Percentiles rank a stretch among this genome's conserved stretches.
phyloP scores from a whole-genome alignment of 2,329 filamentous ascomycete species.

The Phialophora verrucosa region DNA sequence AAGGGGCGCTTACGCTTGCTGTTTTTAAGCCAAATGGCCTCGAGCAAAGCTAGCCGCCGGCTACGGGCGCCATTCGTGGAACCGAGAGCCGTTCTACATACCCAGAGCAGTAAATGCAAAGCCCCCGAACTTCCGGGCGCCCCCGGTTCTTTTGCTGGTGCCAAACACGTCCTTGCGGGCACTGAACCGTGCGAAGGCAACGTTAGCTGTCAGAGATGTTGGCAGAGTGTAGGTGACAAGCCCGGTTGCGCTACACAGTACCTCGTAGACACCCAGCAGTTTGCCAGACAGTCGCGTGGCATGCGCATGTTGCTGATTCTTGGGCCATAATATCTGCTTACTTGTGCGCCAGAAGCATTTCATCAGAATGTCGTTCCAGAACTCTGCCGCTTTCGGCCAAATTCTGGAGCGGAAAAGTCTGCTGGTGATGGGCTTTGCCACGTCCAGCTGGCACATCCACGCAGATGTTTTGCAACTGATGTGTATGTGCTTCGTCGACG shows the following conservation, averaged over 20 bases:
- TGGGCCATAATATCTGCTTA: neutral
- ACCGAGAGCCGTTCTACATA: neutral
- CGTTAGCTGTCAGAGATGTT: neutral
- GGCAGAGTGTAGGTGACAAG: no score
- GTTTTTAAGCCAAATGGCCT: neutral
- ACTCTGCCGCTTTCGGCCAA: neutral
- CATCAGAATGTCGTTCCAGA: neutral
- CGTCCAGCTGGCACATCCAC: neutral
- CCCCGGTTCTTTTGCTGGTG: neutral
- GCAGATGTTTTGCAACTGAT: neutral
- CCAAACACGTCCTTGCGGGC: no score
- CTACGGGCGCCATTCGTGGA: neutral
- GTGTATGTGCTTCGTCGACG: neutral
- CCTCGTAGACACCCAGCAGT: no score
- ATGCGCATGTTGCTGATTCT: neutral
- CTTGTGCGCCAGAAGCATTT: neutral
- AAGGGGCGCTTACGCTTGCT: neutral
- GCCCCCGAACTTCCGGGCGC: neutral
- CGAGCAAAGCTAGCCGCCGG: neutral
- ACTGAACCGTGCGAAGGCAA: neutral
- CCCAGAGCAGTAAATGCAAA: neutral
- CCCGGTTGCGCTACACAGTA: no score
- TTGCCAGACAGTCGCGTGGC: no score
- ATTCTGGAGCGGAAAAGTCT: neutral
- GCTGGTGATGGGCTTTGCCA: neutral